Evolutionary conservation across 2,329 filamentous ascomycete species (phyloP).

Genomic region (Colletotrichum orbiculare): DNA sequence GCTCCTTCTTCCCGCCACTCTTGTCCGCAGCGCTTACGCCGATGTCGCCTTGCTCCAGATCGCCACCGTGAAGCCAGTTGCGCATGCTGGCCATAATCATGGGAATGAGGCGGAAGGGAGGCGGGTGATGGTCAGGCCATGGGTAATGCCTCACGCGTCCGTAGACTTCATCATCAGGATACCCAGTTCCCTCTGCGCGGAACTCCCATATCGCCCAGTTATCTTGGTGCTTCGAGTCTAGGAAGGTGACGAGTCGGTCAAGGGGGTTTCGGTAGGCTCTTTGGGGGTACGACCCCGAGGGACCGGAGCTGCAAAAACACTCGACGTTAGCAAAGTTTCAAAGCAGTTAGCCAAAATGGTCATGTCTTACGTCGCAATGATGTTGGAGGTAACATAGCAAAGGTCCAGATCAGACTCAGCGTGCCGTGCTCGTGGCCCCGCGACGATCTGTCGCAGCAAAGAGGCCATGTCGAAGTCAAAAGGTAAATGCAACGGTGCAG

Average conservation of each 20-base stretch:
- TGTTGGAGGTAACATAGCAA: constrained; percentile 92
- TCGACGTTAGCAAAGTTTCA: not conserved
- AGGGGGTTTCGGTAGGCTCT: constrained; percentile 94
- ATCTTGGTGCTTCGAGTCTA: constrained; percentile 84
- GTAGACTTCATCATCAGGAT: constrained; percentile 91
- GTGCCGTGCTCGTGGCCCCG: constrained; percentile 85
- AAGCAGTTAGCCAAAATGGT: too few species aligned
- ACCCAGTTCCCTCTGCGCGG: constrained; percentile 93
- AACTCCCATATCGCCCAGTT: constrained; percentile 99
- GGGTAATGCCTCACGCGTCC: constrained; percentile 89
- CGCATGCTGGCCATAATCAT: constrained; percentile 93
- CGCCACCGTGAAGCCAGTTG: constrained; percentile 78
- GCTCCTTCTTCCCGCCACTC: constrained; percentile 38
- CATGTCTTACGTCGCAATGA: constrained; percentile 68
- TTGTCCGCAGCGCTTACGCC: constrained; percentile 15
- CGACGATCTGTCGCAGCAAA: constrained; percentile 89
- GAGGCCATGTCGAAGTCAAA: constrained; percentile 67
- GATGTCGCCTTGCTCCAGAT: constrained; percentile 43
- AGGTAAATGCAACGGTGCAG: not conserved
- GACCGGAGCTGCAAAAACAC: constrained; percentile 77
- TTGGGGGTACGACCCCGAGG: constrained; percentile 88
- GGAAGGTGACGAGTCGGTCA: constrained; percentile 85
- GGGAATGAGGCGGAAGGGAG: constrained; percentile 89
- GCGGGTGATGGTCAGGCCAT: constrained; percentile 97
- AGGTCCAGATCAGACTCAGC: constrained; percentile 90